Conservation (phyloP, 2,329 filamentous ascomycete species). For the Beauveria rudraprayagi region DNA sequence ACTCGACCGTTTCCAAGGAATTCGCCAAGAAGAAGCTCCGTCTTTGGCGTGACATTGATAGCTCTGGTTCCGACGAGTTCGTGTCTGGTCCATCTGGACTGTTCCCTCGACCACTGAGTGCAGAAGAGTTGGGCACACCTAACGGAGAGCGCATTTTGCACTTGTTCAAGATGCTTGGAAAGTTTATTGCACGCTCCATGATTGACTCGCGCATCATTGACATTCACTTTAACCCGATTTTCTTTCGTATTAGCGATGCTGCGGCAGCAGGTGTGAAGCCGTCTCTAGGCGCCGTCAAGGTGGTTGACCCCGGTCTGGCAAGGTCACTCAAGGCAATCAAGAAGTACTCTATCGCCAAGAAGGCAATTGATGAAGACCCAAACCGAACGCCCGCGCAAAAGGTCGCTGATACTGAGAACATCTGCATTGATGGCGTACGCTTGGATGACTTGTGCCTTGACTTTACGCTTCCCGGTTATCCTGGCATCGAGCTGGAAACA, state of each 20-base stretch:
- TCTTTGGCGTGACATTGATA: constrained; percentile 90
- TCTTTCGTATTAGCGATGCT: constrained; percentile 86
- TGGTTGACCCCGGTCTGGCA: constrained; percentile 79
- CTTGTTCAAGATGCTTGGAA: constrained; percentile 87
- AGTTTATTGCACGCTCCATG: constrained; percentile 97
- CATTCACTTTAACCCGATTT: constrained; percentile 92
- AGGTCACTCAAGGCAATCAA: constrained; percentile 81
- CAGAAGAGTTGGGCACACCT: constrained; percentile 63
- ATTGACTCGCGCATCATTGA: constrained; percentile 97
- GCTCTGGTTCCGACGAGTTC: constrained; percentile 63
- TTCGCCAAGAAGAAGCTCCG: constrained; percentile 96
- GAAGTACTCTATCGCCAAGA: constrained; percentile 77
- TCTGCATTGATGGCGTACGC: constrained; percentile 65
- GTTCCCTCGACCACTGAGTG: constrained; percentile 85
- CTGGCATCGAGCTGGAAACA: constrained; percentile 71
- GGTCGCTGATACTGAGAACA: constrained; percentile 56
- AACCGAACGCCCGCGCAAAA: constrained; percentile 62
- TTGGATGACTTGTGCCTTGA: constrained; percentile 88
- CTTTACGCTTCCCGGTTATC: constrained; percentile 90
- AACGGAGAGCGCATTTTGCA: constrained; percentile 83
- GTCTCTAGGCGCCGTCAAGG: constrained; percentile 80
- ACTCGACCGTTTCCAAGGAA: constrained; percentile 93
- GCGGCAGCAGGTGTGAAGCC: constrained; percentile 57
- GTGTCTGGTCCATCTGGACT: constrained; percentile 77
- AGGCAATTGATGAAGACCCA: constrained; percentile 66